Percentiles rank a stretch among this genome's conserved stretches.
Evolutionary conservation across 1,284 basidiomycete species (phyloP).

Genomic region (Sanghuangporus baumii): DNA sequence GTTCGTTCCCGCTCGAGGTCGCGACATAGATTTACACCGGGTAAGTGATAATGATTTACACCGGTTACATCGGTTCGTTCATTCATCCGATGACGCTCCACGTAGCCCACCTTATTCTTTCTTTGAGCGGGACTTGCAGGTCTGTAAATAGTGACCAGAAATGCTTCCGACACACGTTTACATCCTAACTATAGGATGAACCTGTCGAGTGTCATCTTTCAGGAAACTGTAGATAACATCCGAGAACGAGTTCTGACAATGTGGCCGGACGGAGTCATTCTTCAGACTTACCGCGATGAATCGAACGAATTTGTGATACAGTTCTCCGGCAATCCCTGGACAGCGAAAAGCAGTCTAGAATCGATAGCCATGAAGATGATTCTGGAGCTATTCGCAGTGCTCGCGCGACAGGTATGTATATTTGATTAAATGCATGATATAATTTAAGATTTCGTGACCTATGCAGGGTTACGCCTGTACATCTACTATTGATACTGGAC

Average conservation of each 20-base stretch:
- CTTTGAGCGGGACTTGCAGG: constrained; percentile 9
- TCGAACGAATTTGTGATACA: constrained; percentile 33
- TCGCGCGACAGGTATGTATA: constrained; percentile 31
- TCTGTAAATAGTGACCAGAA: background rate
- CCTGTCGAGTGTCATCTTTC: constrained; percentile 34
- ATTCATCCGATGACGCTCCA: background rate
- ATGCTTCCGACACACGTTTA: background rate
- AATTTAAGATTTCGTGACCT: background rate
- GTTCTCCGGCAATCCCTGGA: constrained; percentile 43
- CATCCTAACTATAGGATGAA: constrained; percentile 31
- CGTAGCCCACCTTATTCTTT: constrained; percentile 12
- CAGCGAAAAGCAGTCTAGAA: constrained; percentile 32
- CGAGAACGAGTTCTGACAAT: constrained; percentile 37
- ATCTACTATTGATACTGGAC: constrained; percentile 53
- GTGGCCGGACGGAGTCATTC: constrained; percentile 40
- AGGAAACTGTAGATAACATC: constrained; percentile 34
- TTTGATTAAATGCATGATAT: constrained; percentile 4
- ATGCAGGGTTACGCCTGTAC: constrained; percentile 46
- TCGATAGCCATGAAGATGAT: constrained; percentile 40
- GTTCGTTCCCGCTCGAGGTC: constrained; percentile 30
- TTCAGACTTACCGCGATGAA: constrained; percentile 25
- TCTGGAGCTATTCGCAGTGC: constrained; percentile 34
- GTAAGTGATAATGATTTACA: constrained; percentile 19
- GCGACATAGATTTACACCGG: constrained; percentile 29
- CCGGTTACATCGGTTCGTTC: background rate